Evolutionary conservation across 2,329 filamentous ascomycete genomes (phyloP).

Genomic region (Bipolaris gigantea): DNA sequence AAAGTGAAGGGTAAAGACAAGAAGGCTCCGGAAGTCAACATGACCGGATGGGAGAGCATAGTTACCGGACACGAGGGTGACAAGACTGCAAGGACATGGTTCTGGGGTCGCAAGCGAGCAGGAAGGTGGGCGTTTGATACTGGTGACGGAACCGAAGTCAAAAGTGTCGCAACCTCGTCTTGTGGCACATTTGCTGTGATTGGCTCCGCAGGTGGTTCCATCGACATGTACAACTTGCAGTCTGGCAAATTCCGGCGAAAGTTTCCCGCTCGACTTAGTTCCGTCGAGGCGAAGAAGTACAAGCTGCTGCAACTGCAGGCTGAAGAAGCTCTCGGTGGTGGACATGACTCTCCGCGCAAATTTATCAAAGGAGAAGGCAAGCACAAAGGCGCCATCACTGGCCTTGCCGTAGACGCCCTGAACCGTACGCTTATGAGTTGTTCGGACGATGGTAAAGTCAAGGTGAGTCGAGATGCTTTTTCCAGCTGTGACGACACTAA

Average conservation of each 20-base stretch:
- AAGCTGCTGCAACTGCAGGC: conserved; percentile 66
- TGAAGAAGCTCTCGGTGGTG: conserved; percentile 44
- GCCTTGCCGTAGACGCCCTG: conserved; percentile 83
- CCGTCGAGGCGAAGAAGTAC: conserved; percentile 75
- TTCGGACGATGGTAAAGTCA: conserved; percentile 86
- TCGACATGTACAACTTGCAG: conserved; percentile 97
- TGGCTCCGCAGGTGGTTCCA: conserved; percentile 77
- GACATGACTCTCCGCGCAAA: conserved; percentile 35
- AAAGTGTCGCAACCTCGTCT: conserved; percentile 81
- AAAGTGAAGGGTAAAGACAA: conserved; percentile 63
- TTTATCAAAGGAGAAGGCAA: conserved; percentile 62
- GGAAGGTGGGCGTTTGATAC: conserved; percentile 93
- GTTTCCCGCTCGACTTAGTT: conserved; percentile 79
- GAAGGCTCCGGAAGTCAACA: conserved; percentile 72
- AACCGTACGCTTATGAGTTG: conserved; percentile 86
- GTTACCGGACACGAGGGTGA: conserved; percentile 90
- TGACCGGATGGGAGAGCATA: conserved; percentile 96
- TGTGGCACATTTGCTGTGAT: conserved; percentile 94
- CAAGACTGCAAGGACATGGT: conserved; percentile 88
- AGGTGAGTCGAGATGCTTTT: conserved; percentile 49
- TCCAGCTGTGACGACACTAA: conserved; percentile 14
- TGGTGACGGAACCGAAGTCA: conserved; percentile 77
- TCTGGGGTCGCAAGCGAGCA: conserved; percentile 92
- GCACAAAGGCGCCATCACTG: conserved; percentile 81
- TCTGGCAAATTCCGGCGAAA: conserved; percentile 85